These are phyloP conservation scores for Fusarium sp. DNA, from an alignment of 2,329 filamentous ascomycete species.

Conservation along the genomic window DNA sequence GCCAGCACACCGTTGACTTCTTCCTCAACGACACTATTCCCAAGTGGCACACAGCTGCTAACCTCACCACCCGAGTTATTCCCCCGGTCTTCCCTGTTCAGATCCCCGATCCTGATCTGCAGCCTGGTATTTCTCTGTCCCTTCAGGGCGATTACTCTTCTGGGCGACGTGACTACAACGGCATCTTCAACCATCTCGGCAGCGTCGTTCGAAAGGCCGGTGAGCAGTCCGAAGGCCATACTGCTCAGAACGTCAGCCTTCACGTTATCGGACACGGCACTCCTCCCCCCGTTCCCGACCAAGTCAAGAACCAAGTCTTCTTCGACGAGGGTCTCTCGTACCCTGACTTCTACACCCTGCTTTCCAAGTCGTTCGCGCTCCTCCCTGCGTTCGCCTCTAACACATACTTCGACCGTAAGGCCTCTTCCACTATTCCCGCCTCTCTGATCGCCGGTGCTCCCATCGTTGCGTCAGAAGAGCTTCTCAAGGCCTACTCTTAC, in stretches of 20 bases:
- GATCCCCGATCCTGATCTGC: slow-evolving; percentile 28
- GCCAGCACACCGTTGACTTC: slow-evolving; percentile 45
- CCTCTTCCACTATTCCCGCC: slow-evolving; percentile 47
- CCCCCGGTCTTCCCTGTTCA: slow-evolving; percentile 46
- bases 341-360: slow-evolving; percentile 44
- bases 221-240: slow-evolving; percentile 13
- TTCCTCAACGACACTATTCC: slow-evolving; percentile 38
- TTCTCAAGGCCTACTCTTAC: slow-evolving; percentile 45
- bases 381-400: slow-evolving; percentile 47
- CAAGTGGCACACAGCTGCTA: slow-evolving; percentile 38
- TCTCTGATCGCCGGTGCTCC: slow-evolving; percentile 46
- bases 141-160: slow-evolving; percentile 48
- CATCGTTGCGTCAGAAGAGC: slow-evolving; percentile 42
- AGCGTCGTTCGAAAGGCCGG: slow-evolving; percentile 40
- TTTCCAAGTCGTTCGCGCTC: slow-evolving; percentile 40
- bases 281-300: slow-evolving; percentile 40
- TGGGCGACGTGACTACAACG: slow-evolving; percentile 44
- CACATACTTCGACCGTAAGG: slow-evolving; percentile 47
- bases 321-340: slow-evolving; percentile 46
- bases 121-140: slow-evolving; percentile 40
- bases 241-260: slow-evolving; percentile 36
- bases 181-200: slow-evolving; percentile 44
- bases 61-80: slow-evolving; percentile 38
- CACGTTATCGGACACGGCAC: slow-evolving; percentile 46
- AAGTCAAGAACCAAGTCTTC: slow-evolving; percentile 38